phyloP scores from a whole-genome alignment of 805 yeast genomes.

The Starmerella bacillaris region DNA sequence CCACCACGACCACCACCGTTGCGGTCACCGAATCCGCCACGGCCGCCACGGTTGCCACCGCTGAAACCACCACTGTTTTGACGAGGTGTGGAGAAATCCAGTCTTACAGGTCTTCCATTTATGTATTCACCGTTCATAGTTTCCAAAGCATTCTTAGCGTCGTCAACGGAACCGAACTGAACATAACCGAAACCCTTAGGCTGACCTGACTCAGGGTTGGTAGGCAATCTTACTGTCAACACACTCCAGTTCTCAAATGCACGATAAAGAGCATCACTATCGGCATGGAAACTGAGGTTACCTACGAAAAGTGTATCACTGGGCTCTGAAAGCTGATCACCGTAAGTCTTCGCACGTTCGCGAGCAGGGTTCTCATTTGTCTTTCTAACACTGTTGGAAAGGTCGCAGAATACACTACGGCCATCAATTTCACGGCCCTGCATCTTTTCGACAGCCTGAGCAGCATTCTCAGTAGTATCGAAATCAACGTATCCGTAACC shows the following conservation, averaged over 20 bases:
- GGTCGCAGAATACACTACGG: conserved; percentile 83
- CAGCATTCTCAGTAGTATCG: conserved; percentile 56
- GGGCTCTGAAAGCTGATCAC: conserved; percentile 81
- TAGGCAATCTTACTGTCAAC: conserved; percentile 83
- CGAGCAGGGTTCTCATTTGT: conserved; percentile 33
- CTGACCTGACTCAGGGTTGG: conserved; percentile 96
- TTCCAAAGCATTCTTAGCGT: conserved; percentile 74
- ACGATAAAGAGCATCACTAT: conserved; percentile 59
- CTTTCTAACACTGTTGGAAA: conserved; percentile 62
- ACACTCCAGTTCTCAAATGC: conserved; percentile 57
- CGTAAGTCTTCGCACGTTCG: conserved; percentile 76
- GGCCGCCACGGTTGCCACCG: conserved; percentile 16
- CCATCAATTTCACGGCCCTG: conserved; percentile 95
- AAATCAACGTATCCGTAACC: conserved; percentile 94
- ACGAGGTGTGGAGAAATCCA: conserved; percentile 87
- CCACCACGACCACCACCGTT: conserved; percentile 19
- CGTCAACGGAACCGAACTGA: conserved; percentile 71
- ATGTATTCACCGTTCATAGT: conserved; percentile 77
- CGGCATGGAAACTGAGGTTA: conserved; percentile 79
- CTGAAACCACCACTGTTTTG: conserved; percentile 27
- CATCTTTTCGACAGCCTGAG: conserved; percentile 64
- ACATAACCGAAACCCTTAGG: conserved; percentile 99
- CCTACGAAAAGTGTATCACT: conserved; percentile 93
- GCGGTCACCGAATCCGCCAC: conserved; percentile 16
- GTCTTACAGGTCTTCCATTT: conserved; percentile 83